phyloP scores from a whole-genome alignment of 2,329 filamentous ascomycete genomes.

The Pestalotiopsis sp. region DNA sequence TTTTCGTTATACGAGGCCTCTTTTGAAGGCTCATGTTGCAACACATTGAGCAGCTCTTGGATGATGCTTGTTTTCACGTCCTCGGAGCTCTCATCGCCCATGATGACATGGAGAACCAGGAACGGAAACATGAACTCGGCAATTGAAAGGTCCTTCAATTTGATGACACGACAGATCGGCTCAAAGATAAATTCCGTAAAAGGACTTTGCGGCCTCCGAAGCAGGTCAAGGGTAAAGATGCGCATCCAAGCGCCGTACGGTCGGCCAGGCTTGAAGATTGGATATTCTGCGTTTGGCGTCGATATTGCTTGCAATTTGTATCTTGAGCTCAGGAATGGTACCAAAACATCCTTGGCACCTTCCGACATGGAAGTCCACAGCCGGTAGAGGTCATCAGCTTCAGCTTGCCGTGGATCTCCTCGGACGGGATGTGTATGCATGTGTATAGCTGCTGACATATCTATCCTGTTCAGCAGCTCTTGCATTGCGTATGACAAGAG shows the following conservation, averaged over 20 bases:
- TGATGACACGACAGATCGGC: constrained; percentile 79
- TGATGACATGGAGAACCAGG: constrained; percentile 77
- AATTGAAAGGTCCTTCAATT: constrained; percentile 82
- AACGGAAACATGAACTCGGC: constrained; percentile 89
- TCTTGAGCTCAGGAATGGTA: constrained; percentile 82
- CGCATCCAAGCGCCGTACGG: constrained; percentile 83
- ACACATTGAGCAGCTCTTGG: constrained; percentile 73
- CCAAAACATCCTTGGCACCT: constrained; percentile 76
- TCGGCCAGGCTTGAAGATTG: constrained; percentile 70
- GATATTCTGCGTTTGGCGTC: constrained; percentile 65
- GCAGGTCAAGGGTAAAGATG: constrained; percentile 76
- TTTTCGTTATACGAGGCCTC: constrained; percentile 60
- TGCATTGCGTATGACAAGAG: constrained; percentile 96
- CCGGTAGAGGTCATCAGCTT: constrained; percentile 56
- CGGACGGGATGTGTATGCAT: constrained; percentile 35
- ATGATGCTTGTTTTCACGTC: constrained; percentile 66
- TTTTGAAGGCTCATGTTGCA: constrained; percentile 60
- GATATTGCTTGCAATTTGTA: constrained; percentile 72
- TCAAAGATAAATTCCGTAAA: constrained; percentile 80
- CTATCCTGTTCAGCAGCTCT: constrained; percentile 77
- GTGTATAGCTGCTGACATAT: constrained; percentile 62
- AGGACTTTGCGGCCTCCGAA: constrained; percentile 74
- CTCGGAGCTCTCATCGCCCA: constrained; percentile 65
- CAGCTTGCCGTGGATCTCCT: constrained; percentile 52
- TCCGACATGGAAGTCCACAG: constrained; percentile 82